Evolutionary conservation across 345 rosid species (phyloP).

Genomic region (Salix dunnii): DNA sequence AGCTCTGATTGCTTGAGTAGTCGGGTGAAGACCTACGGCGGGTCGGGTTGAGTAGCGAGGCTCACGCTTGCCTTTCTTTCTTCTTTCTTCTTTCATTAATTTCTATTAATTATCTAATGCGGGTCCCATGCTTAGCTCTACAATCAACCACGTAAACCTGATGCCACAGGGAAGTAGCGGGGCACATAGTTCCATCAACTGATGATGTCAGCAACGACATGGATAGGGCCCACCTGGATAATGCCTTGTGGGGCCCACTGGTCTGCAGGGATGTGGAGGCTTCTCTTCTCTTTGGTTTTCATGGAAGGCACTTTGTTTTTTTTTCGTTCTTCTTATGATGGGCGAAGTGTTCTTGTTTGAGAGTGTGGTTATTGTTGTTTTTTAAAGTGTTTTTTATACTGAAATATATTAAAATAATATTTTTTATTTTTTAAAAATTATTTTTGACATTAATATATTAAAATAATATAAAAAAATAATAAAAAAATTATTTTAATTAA

Average conservation of each 20-base stretch:
- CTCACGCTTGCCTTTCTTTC: not conserved
- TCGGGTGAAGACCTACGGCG: not conserved
- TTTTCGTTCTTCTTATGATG: not conserved
- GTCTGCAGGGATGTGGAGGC: conserved; percentile 6
- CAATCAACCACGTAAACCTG: not conserved
- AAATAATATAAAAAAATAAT: too few relatives aligned
- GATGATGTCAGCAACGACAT: conserved; percentile 18
- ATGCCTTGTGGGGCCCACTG: conserved; percentile 14
- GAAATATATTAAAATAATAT: too few relatives aligned
- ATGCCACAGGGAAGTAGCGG: not conserved
- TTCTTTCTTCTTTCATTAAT: not conserved
- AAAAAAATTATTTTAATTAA: too few relatives aligned
- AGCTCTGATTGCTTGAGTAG: not conserved
- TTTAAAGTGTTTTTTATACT: too few relatives aligned
- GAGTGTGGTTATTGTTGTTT: too few relatives aligned
- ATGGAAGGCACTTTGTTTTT: not conserved
- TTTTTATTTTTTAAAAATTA: too few relatives aligned
- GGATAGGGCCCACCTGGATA: conserved; percentile 1
- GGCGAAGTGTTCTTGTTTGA: too few relatives aligned
- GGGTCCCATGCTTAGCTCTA: conserved; percentile 13
- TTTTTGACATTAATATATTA: too few relatives aligned
- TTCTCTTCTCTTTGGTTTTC: not conserved
- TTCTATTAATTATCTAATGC: not conserved
- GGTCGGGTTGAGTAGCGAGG: not conserved
- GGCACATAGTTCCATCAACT: not conserved